Conservation (phyloP, 306 rosid genomes). For the Cyclanthera cordifolia region DNA sequence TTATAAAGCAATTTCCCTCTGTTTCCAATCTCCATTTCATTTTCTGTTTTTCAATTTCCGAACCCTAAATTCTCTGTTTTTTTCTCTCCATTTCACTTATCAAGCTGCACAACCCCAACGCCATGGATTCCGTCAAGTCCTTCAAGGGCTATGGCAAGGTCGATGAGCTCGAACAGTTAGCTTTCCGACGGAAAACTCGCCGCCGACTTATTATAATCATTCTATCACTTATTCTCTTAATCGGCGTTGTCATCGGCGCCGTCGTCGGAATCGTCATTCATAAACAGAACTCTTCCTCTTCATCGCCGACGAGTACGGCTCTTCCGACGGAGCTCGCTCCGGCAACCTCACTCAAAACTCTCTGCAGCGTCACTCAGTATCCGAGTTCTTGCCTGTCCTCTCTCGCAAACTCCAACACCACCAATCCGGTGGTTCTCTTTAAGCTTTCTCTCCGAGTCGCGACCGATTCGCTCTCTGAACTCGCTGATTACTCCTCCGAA, state of each 20-base stretch:
- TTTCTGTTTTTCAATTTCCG: neutral
- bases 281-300: constrained; percentile 29
- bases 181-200: constrained; percentile 43
- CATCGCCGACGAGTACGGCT: constrained; percentile 15
- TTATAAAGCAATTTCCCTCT: neutral
- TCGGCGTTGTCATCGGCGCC: constrained; percentile 32
- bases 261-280: constrained; percentile 40
- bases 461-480: constrained; percentile 38
- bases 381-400: constrained; percentile 58
- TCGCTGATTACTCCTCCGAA: constrained; percentile 16
- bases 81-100: neutral
- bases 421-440: constrained; percentile 55
- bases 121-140: constrained; percentile 60
- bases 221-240: constrained; percentile 35
- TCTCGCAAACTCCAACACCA: constrained; percentile 37
- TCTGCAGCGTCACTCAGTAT: constrained; percentile 60
- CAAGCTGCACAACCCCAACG: neutral
- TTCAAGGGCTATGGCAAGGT: constrained; percentile 85
- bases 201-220: constrained; percentile 35
- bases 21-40: neutral
- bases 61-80: neutral
- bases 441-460: constrained; percentile 71
- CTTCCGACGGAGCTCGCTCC: constrained; percentile 42
- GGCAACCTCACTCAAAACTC: constrained; percentile 46
- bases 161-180: constrained; percentile 56